Base-by-base conservation (phyloP, 2,329 filamentous ascomycete genomes). In the Colletotrichum tanaceti region DNA sequence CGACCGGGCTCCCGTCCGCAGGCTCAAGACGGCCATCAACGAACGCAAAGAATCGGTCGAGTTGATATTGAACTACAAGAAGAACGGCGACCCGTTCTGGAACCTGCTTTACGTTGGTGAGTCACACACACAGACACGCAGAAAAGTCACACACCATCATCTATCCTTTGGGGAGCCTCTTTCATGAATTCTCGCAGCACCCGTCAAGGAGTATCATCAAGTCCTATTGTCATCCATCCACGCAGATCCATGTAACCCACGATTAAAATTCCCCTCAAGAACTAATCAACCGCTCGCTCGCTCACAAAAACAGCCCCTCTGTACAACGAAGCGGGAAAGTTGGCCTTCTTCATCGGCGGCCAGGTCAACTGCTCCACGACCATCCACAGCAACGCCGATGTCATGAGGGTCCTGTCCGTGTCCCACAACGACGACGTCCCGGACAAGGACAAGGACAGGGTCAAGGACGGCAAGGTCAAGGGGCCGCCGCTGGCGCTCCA, bases 21-120 rank as follows among this genome's bases (percentile, higher is more conserved):
- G 83, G 5, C 75, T 87, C 16, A 79, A 79, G 43, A 73, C 78
- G 0, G 77, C 80, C 0, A 81, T 86, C 2, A 76, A 79, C 49
- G 74, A 75, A 1, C 76, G 78, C 0, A 78, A 84, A 49, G 84
- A 85, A 65, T 80, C 78, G 0, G 81, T 84, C 0, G 85, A 87
- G 71, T 74, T 87, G 2, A 69, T 87, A 2, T 76, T 87, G 4
- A 87, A 87, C 63, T 84, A 85, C 61, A 80, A 80, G 41, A 83
- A 85, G 67, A 82, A 83, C 46, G 85, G 85, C 7, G 79, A 82
- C 24, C 83, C 85, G 0, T 87, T 87, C 71, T 87, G 85, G 85
- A 89, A 89, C 59, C 73, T 89, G 16, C 76, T 89, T 0, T 87
- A 86, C 57, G 75, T 85, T 2, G 80, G 83, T 57, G 83, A 84